Percentiles rank a stretch among this genome's conserved stretches.
These are phyloP conservation scores for Nasturtium officinale DNA, from an alignment of 345 rosid genomes.

Conservation along the genomic window DNA sequence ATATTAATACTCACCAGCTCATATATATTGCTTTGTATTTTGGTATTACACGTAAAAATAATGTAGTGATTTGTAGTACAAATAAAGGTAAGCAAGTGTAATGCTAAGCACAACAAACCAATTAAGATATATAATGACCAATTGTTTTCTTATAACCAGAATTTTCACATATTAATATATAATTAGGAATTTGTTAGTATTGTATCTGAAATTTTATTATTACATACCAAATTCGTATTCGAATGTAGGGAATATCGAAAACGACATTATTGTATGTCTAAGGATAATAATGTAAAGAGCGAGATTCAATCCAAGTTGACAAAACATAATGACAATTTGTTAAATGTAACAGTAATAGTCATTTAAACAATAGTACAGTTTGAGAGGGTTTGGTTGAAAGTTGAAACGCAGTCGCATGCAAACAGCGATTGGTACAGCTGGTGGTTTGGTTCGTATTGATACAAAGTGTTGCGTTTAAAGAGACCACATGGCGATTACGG, in stretches of 20 bases:
- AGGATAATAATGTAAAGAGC: not conserved
- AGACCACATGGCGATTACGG: slow-evolving; percentile 45
- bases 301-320: not conserved
- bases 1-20: slow-evolving; percentile 29
- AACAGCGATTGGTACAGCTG: slow-evolving; percentile 34
- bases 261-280: not conserved
- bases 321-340: not conserved
- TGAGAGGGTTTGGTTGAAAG: slow-evolving; percentile 10
- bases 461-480: slow-evolving; percentile 42
- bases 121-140: not conserved
- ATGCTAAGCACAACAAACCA: not conserved
- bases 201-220: not conserved
- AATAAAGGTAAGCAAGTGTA: not conserved
- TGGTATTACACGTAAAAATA: not conserved
- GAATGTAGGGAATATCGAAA: not conserved
- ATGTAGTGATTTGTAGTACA: not conserved
- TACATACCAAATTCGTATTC: not conserved
- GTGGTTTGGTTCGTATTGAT: slow-evolving; percentile 34
- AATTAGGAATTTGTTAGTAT: not conserved
- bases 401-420: slow-evolving; percentile 29
- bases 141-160: not conserved
- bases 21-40: not conserved
- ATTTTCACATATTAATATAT: not conserved
- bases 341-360: slow-evolving; percentile 21
- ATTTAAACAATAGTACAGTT: not conserved